These are phyloP conservation scores for Daldinia grandis DNA, from an alignment of 495 filamentous ascomycete genomes.

Conservation along the genomic window DNA sequence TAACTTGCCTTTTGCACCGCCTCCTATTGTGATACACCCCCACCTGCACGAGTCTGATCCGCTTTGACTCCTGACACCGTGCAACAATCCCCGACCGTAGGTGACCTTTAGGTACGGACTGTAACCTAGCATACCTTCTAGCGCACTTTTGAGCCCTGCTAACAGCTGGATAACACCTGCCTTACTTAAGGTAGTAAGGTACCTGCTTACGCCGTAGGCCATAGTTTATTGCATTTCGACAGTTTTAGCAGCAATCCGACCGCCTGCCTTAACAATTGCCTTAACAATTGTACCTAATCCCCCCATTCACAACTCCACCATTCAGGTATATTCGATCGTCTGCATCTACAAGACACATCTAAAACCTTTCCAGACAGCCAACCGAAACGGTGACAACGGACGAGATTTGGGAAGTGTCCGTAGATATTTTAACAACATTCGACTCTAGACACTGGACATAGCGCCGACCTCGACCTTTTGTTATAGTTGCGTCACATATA, in stretches of 20 bases:
- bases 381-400: constrained; percentile 23
- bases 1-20: constrained; percentile 17
- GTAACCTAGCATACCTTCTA: neutral
- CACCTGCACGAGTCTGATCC: constrained; percentile 10
- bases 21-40: constrained; percentile 13
- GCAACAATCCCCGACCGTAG: neutral
- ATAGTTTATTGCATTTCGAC: constrained; percentile 1
- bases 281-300: constrained; percentile 34
- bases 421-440: constrained; percentile 7
- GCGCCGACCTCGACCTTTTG: constrained; percentile 34
- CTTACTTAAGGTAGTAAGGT: constrained; percentile 1
- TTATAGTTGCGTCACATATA: constrained; percentile 38
- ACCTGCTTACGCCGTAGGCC: neutral
- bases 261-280: constrained; percentile 25
- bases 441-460: constrained; percentile 1
- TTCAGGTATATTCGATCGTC: constrained; percentile 32
- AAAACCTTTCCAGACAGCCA: constrained; percentile 27
- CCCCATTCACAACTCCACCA: constrained; percentile 33
- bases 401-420: constrained; percentile 9
- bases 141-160: neutral
- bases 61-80: constrained; percentile 1
- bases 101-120: neutral
- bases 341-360: constrained; percentile 35
- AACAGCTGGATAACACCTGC: constrained; percentile 6
- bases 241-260: constrained; percentile 29